Evolutionary conservation across 768 basidiomycete genomes (phyloP).

Genomic region (Lentinula edodes): DNA sequence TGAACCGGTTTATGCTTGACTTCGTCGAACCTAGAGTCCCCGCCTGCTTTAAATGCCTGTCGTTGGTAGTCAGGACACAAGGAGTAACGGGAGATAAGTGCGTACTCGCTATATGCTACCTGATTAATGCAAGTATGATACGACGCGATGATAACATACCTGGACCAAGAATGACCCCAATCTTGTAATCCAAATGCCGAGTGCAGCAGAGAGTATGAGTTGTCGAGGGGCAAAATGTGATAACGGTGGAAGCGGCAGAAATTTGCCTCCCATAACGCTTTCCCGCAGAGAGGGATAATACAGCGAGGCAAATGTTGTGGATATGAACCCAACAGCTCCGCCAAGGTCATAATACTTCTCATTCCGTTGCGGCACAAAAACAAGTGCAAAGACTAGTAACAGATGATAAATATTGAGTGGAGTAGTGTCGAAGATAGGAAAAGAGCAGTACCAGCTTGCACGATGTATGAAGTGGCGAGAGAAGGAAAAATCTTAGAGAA

Average conservation of each 20-base stretch:
- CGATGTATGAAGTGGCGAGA: slow-evolving; percentile 41
- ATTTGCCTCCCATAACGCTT: slow-evolving; percentile 35
- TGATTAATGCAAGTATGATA: background rate
- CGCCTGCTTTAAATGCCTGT: slow-evolving; percentile 33
- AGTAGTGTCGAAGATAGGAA: background rate
- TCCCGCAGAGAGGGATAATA: slow-evolving; percentile 56
- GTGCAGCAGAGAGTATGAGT: slow-evolving; percentile 48
- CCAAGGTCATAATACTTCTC: slow-evolving; percentile 66
- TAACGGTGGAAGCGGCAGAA: slow-evolving; percentile 34
- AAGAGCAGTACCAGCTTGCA: slow-evolving; percentile 37
- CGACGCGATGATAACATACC: slow-evolving; percentile 26
- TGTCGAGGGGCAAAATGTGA: slow-evolving; percentile 55
- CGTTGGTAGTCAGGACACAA: background rate
- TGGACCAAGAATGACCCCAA: slow-evolving; percentile 55
- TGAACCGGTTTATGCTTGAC: slow-evolving; percentile 37
- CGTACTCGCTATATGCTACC: background rate
- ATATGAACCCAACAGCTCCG: slow-evolving; percentile 62
- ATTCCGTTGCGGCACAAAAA: slow-evolving; percentile 61
- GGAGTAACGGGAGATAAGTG: background rate
- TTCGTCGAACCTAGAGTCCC: slow-evolving; percentile 47
- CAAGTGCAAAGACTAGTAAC: slow-evolving; percentile 41
- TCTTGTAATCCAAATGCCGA: slow-evolving; percentile 57
- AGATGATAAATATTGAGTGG: background rate
- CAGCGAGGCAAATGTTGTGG: slow-evolving; percentile 53
- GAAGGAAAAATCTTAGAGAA: slow-evolving; percentile 51